Conservation (phyloP, 768 basidiomycete species). For the Amanita fuliginea region DNA sequence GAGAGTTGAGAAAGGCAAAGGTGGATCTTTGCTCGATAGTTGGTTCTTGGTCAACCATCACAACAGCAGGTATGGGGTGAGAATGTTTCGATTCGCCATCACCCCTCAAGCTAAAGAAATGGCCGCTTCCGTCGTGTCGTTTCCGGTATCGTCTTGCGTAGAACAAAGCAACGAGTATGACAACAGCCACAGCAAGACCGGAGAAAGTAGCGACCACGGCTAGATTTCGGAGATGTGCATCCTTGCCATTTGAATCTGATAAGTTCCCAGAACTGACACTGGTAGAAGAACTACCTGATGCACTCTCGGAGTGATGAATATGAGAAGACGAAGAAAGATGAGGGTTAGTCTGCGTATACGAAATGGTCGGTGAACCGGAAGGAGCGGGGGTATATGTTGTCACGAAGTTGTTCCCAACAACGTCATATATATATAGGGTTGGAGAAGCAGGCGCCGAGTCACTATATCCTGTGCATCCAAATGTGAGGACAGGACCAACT, state of each 20-base stretch:
- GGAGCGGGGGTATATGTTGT: slow-evolving; percentile 32
- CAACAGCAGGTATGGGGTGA: slow-evolving; percentile 24
- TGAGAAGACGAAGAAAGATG: neutral
- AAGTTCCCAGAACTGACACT: neutral
- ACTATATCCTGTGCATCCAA: slow-evolving; percentile 31
- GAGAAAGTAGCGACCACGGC: neutral
- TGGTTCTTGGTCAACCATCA: slow-evolving; percentile 11
- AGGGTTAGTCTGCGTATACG: slow-evolving; percentile 14
- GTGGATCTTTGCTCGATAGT: slow-evolving; percentile 9
- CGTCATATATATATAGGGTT: slow-evolving; percentile 42
- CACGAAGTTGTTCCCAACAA: slow-evolving; percentile 29
- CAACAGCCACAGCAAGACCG: neutral
- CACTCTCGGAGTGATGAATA: slow-evolving; percentile 18
- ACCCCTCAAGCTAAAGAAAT: slow-evolving; percentile 2
- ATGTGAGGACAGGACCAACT: neutral
- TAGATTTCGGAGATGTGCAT: neutral
- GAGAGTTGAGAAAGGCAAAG: neutral
- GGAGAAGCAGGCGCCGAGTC: slow-evolving; percentile 41
- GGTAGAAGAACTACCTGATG: neutral
- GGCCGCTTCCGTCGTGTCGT: slow-evolving; percentile 6
- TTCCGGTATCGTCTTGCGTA: neutral
- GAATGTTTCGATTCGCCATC: slow-evolving; percentile 23
- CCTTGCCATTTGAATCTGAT: neutral
- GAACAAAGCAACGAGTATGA: neutral
- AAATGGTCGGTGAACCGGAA: slow-evolving; percentile 17